Evolutionary conservation across 2,329 filamentous ascomycete species (phyloP), one percentile per base, ranked within the genome.

Genomic region (Camptophora hylomeconis): DNA sequence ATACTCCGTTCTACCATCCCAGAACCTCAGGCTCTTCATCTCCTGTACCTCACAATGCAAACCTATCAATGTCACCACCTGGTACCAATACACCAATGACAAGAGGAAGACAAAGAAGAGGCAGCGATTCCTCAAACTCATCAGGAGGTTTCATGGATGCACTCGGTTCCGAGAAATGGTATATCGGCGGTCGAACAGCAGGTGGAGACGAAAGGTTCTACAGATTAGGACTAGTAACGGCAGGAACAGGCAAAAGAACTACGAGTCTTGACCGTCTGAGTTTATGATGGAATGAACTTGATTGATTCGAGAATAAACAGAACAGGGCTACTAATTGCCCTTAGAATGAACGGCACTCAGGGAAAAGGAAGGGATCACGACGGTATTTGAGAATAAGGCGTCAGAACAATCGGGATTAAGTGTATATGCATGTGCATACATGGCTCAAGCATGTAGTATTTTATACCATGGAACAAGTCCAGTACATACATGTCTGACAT

Each of bases 191-290:
- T 4, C 48, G 57, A 19, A 63, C 56, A 13, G 52, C 57, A 7
- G 50, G 44, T 10, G 61, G 61, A 1, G 61, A 65, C 43, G 61
- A 65, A 36, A 51, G 57, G 26, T 62, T 63, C 32, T 63, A 64
- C 32, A 51, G 56, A 6, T 38, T 65, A 5, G 60, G 61, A 3
- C 55, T 63, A 52, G 60, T 63, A 13, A 60, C 56, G 4, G 57
- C 54, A 18, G 44, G 56, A 27, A 41, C 57, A 24, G 58, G 53
- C 6, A 53, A 50, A 12, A 42, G 58, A 35, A 56, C 61, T 6
- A 56, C 57, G 21, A 65, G 61, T 40, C 49, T 63, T 37, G 61
- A 65, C 45, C 56, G 61, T 41, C 43, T 65, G 45, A 65, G 61
- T 46, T 42, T 65, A 35, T 64, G 43, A 56, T n/a, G n/a, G n/a